Evolutionary conservation across 805 yeast genomes (phyloP).

Genomic region (Saturnispora halmiae): DNA sequence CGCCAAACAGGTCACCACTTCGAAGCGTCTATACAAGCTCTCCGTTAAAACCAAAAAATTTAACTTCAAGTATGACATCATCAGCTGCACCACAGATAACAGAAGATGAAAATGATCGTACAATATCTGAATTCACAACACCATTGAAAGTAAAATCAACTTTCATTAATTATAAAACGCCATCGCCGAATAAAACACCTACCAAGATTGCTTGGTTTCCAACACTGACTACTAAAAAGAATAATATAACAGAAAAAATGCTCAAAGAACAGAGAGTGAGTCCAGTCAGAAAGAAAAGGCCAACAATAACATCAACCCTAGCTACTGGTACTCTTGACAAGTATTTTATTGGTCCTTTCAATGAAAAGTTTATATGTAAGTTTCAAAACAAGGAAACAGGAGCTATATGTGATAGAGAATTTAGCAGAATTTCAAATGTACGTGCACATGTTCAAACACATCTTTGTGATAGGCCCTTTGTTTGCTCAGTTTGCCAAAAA

Average conservation of each 20-base stretch:
- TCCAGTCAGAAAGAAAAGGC: conserved; percentile 37
- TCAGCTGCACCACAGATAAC: conserved; percentile 3
- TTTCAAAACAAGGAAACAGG: conserved; percentile 28
- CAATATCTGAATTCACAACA: conserved; percentile 16
- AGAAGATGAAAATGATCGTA: conserved; percentile 11
- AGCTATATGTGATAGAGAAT: conserved; percentile 69
- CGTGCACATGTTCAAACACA: conserved; percentile 96
- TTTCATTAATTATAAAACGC: conserved; percentile 21
- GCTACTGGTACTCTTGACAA: conserved; percentile 88
- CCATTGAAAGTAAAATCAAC: conserved; percentile 24
- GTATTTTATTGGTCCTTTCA: conserved; percentile 74
- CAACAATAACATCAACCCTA: conserved; percentile 53
- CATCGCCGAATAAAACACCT: conserved; percentile 24
- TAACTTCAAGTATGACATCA: conserved; percentile 1
- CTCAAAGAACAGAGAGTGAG: conserved; percentile 34
- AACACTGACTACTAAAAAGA: conserved; percentile 27
- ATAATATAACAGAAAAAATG: conserved; percentile 23
- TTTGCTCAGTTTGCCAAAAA: conserved; percentile 68
- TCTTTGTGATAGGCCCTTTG: conserved; percentile 85
- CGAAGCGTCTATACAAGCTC: conserved; percentile 11
- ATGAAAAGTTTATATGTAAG: conserved; percentile 61
- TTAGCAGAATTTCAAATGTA: conserved; percentile 83
- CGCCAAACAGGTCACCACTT: conserved; percentile 8
- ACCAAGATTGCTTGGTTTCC: conserved; percentile 29
- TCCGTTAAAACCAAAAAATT: conserved; percentile 10